A percentile compares a stretch with the other conserved stretches of the same genome.
These are phyloP conservation scores for Penicillium verrucosum DNA, from an alignment of 2,329 filamentous ascomycete species.

Conservation along the genomic window DNA sequence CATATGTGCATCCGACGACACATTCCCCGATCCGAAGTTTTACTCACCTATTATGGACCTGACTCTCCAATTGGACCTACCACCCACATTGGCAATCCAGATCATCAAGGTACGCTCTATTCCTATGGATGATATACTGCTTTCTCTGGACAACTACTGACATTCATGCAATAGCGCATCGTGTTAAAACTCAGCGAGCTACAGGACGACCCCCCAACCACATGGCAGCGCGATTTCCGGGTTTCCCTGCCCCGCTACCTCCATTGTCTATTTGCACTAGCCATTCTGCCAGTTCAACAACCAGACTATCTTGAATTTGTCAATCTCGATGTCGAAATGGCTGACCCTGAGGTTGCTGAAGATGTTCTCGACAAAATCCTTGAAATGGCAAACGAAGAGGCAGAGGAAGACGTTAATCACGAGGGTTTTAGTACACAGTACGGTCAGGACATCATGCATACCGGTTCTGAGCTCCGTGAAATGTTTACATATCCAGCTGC, in stretches of 20 bases:
- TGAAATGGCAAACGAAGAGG: conserved; percentile 14
- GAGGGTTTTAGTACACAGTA: background rate
- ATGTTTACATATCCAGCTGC: conserved; percentile 46
- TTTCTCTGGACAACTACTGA: background rate
- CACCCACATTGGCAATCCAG: background rate
- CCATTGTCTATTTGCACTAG: background rate
- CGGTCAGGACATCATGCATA: background rate
- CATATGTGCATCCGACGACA: background rate
- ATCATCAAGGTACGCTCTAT: background rate
- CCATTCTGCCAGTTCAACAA: background rate
- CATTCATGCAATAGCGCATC: background rate
- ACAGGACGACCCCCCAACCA: background rate
- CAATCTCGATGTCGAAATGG: background rate
- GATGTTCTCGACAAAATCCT: conserved; percentile 36
- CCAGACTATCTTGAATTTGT: background rate
- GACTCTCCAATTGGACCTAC: background rate
- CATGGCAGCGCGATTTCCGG: background rate
- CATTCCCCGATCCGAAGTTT: background rate
- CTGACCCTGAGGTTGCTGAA: conserved; percentile 29
- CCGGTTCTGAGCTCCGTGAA: background rate
- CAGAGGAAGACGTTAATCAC: background rate
- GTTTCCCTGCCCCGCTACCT: background rate
- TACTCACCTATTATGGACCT: background rate
- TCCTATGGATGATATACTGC: background rate
- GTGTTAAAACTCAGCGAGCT: background rate